Percentiles rank a stretch among this genome's conserved stretches.
Conservation (phyloP, 2,329 filamentous ascomycete genomes). For the Exophiala phaeomuriformis region DNA sequence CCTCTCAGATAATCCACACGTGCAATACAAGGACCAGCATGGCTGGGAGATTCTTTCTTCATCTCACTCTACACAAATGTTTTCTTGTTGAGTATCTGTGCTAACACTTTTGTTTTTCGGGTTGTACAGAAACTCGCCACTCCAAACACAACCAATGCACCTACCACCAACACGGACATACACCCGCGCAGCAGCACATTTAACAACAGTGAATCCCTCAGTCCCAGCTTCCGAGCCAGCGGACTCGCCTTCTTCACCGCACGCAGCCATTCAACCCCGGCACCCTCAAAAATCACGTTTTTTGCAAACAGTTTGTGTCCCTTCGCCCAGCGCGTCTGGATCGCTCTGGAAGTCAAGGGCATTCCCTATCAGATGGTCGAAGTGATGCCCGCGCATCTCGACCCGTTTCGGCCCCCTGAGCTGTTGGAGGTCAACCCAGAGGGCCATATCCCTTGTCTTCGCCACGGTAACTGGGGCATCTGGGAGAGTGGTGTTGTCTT, state of each 20-base stretch:
- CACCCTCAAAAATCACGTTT: slow-evolving; percentile 57
- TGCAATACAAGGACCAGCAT: too few species aligned
- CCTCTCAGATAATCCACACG: too few species aligned
- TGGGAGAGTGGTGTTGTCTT: slow-evolving; percentile 75
- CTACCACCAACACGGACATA: background rate
- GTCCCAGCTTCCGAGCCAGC: slow-evolving; percentile 29
- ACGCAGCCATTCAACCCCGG: slow-evolving; percentile 61
- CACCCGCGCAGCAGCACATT: too few species aligned
- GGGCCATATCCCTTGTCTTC: slow-evolving; percentile 67
- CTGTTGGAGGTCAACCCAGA: slow-evolving; percentile 69
- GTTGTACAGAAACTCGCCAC: slow-evolving; percentile 12
- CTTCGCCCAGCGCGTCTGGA: slow-evolving; percentile 84
- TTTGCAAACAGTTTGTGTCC: slow-evolving; percentile 82
- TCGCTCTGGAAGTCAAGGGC: slow-evolving; percentile 71
- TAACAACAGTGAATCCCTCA: slow-evolving; percentile 7
- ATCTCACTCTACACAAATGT: background rate
- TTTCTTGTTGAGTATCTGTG: too few species aligned
- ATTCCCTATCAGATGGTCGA: slow-evolving; percentile 81
- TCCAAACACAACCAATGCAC: slow-evolving; percentile 1
- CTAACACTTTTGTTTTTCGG: background rate
- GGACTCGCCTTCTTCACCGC: slow-evolving; percentile 63
- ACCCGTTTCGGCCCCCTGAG: slow-evolving; percentile 67
- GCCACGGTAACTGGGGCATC: slow-evolving; percentile 72
- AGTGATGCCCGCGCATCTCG: slow-evolving; percentile 41
- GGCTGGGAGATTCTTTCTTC: background rate